Percentiles rank a stretch among this genome's conserved stretches.
Conservation (phyloP, 2,329 filamentous ascomycete genomes). For the Sarocladium brachiariae region DNA sequence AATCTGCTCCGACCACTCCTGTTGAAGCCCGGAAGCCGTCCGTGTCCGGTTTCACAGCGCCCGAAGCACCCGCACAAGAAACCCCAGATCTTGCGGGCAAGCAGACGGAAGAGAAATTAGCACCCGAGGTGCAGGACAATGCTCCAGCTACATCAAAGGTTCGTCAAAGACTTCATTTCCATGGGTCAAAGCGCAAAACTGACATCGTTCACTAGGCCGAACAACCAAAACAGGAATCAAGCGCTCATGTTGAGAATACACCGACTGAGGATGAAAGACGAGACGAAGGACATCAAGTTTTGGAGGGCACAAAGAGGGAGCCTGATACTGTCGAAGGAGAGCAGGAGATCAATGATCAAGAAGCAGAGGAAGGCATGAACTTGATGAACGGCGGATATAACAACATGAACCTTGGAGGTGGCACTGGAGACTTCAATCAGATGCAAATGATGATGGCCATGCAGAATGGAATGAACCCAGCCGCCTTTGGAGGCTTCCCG, state of each 20-base stretch:
- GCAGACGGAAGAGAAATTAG: neutral
- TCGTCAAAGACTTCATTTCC: neutral
- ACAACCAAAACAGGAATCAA: neutral
- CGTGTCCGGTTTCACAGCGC: slow-evolving; percentile 17
- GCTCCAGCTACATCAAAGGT: slow-evolving; percentile 12
- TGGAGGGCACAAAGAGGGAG: slow-evolving; percentile 13
- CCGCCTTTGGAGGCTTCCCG: slow-evolving; percentile 52
- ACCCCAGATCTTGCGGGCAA: slow-evolving; percentile 16
- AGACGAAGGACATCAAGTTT: slow-evolving; percentile 6
- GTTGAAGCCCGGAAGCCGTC: slow-evolving; percentile 26
- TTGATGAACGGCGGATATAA: slow-evolving; percentile 42
- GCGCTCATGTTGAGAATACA: neutral
- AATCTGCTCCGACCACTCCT: slow-evolving; percentile 32
- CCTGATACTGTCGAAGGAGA: slow-evolving; percentile 13
- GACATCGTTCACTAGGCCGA: neutral
- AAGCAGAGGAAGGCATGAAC: slow-evolving; percentile 17
- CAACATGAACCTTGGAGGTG: slow-evolving; percentile 53
- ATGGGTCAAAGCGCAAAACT: neutral
- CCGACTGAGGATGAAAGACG: slow-evolving; percentile 11
- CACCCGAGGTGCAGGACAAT: neutral
- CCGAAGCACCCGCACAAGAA: slow-evolving; percentile 22
- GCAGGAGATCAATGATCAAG: slow-evolving; percentile 13
- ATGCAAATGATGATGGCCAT: slow-evolving; percentile 78
- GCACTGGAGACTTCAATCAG: slow-evolving; percentile 59
- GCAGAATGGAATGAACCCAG: slow-evolving; percentile 58